Conservation (phyloP, 352 stramenopile genomes). For the Pythium brassicae region DNA sequence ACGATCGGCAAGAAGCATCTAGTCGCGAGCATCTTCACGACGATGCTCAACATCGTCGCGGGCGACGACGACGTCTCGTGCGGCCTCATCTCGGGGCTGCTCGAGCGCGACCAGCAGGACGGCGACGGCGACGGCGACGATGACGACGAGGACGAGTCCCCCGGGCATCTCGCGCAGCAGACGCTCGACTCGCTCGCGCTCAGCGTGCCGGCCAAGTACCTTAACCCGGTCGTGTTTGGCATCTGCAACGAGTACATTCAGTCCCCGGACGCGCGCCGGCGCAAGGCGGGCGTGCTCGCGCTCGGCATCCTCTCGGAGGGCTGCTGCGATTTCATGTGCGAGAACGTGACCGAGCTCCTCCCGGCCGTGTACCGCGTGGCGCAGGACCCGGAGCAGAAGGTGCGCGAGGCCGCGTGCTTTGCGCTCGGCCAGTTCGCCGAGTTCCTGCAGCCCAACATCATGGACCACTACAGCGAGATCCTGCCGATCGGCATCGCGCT, state of each 20-base stretch:
- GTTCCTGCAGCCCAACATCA: slow-evolving; percentile 97
- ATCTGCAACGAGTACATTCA: slow-evolving; percentile 89
- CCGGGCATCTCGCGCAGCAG: slow-evolving; percentile 78
- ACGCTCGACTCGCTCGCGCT: slow-evolving; percentile 82
- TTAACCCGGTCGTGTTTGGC: slow-evolving; percentile 72
- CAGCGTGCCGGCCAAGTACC: slow-evolving; percentile 77
- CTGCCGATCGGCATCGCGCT: slow-evolving; percentile 94
- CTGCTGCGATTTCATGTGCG: slow-evolving; percentile 93
- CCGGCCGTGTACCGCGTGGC: slow-evolving; percentile 89
- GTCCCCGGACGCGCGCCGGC: slow-evolving; percentile 83
- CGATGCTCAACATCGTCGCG: slow-evolving; percentile 83
- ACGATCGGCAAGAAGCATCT: slow-evolving; percentile 83
- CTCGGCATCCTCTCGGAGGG: slow-evolving; percentile 97
- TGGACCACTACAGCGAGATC: slow-evolving; percentile 93
- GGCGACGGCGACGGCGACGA: slow-evolving; percentile 63
- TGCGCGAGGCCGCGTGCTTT: slow-evolving; percentile 97
- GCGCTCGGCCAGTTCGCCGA: slow-evolving; percentile 97
- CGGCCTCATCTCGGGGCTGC: slow-evolving; percentile 77
- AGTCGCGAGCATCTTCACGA: slow-evolving; percentile 80
- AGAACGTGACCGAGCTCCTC: slow-evolving; percentile 93
- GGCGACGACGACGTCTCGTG: slow-evolving; percentile 74
- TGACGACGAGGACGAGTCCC: slow-evolving; percentile 77
- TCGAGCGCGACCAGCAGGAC: slow-evolving; percentile 60
- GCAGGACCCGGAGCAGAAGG: slow-evolving; percentile 89
- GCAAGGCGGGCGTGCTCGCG: slow-evolving; percentile 95